Conservation (phyloP, 1,284 basidiomycete genomes). For the Fomes fomentarius region DNA sequence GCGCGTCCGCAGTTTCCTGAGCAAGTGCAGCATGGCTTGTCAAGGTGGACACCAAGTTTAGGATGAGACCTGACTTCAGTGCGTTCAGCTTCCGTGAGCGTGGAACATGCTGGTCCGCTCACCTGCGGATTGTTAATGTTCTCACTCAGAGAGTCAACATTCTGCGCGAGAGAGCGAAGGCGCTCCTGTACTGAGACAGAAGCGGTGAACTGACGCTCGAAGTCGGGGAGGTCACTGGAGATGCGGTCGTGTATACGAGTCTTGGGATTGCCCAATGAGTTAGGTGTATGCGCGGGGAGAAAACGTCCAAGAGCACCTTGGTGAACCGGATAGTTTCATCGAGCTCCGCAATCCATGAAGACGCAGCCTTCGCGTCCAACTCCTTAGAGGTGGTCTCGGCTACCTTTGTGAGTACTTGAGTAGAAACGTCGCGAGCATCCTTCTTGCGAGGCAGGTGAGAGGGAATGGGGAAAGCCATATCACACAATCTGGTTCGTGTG, state of each 20-base stretch:
- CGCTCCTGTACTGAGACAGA: constrained; percentile 67
- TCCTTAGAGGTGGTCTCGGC: constrained; percentile 60
- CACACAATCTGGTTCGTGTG: not conserved
- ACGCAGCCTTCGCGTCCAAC: constrained; percentile 59
- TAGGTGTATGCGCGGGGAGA: not conserved
- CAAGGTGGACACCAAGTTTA: constrained; percentile 54
- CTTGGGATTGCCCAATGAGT: constrained; percentile 39
- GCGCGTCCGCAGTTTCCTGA: constrained; percentile 60
- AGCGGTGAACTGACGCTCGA: constrained; percentile 63
- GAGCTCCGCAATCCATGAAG: constrained; percentile 72
- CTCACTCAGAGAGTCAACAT: constrained; percentile 54
- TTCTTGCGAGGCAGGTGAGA: constrained; percentile 64
- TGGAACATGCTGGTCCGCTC: constrained; percentile 1
- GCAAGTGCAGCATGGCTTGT: constrained; percentile 59
- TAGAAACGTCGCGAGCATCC: constrained; percentile 63
- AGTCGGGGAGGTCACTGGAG: constrained; percentile 59
- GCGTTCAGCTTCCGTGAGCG: constrained; percentile 3
- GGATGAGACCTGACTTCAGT: constrained; percentile 65
- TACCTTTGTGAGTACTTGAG: constrained; percentile 67
- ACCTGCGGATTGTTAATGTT: constrained; percentile 64
- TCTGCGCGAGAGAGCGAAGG: constrained; percentile 50
- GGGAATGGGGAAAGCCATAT: constrained; percentile 75
- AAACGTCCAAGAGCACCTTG: constrained; percentile 47
- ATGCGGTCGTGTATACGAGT: constrained; percentile 68
- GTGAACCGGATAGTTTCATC: constrained; percentile 67